Evolutionary conservation across 108 stramenopile genomes (phyloP).

Genomic region (Epipyxis sp.): DNA sequence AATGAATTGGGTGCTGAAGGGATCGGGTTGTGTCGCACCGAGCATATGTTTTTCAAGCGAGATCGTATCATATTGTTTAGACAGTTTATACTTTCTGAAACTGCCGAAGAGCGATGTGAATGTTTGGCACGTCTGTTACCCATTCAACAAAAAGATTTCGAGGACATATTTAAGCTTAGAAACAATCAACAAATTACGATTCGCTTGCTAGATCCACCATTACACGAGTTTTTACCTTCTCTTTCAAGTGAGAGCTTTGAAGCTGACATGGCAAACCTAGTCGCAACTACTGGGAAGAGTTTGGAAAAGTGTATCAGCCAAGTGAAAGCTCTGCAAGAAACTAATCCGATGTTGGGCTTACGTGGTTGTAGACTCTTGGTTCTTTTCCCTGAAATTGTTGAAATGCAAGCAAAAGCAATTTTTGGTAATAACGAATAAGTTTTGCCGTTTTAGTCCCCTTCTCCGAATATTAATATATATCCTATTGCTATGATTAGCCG

Average conservation of each 20-base stretch:
- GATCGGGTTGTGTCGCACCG: slow-evolving; percentile 10
- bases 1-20: slow-evolving; percentile 8
- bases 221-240: slow-evolving; percentile 2
- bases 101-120: background rate
- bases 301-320: background rate
- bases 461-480: too few species aligned
- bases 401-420: slow-evolving; percentile 14
- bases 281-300: background rate
- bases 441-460: too few species aligned
- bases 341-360: slow-evolving; percentile 17
- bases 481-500: background rate
- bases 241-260: background rate
- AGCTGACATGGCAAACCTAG: background rate
- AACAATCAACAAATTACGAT: background rate
- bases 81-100: background rate
- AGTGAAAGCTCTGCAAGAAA: background rate
- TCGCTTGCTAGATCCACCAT: background rate
- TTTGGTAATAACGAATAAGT: too few species aligned
- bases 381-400: background rate
- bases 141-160: background rate
- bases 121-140: background rate
- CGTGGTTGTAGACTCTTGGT: background rate
- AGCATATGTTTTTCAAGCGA: slow-evolving; percentile 19
- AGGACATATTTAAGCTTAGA: background rate
- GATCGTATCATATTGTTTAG: background rate